Evolutionary conservation across 768 basidiomycete genomes (phyloP).

Genomic region (Termitomyces sp.): DNA sequence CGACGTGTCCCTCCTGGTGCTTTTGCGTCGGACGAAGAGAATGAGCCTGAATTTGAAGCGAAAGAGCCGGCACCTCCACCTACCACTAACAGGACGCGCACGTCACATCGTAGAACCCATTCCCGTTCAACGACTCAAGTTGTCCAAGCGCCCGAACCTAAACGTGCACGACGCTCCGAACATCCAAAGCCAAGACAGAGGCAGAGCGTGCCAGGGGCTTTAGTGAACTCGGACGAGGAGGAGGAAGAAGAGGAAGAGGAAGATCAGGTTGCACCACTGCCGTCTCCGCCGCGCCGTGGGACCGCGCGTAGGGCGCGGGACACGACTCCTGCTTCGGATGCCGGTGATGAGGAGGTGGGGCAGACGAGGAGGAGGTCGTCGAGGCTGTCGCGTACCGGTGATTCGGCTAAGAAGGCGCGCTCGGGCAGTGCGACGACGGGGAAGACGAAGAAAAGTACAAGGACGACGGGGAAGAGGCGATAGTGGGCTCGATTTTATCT

Average conservation of each 20-base stretch:
- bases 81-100: not conserved
- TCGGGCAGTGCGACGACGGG: slow-evolving; percentile 21
- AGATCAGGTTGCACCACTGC: slow-evolving; percentile 30
- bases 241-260: slow-evolving; percentile 24
- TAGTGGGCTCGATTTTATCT: not conserved
- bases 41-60: slow-evolving; percentile 28
- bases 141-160: not conserved
- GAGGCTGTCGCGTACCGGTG: slow-evolving; percentile 31
- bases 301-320: slow-evolving; percentile 26
- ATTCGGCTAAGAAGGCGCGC: slow-evolving; percentile 17
- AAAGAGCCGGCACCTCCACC: slow-evolving; percentile 17
- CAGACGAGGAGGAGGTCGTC: slow-evolving; percentile 43
- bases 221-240: slow-evolving; percentile 37
- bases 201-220: slow-evolving; percentile 40
- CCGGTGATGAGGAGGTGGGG: slow-evolving; percentile 29
- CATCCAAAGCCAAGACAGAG: slow-evolving; percentile 4
- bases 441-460: slow-evolving; percentile 13
- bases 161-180: slow-evolving; percentile 8
- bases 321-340: slow-evolving; percentile 27
- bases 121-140: not conserved
- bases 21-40: slow-evolving; percentile 41
- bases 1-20: slow-evolving; percentile 43
- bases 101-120: not conserved
- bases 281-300: slow-evolving; percentile 25
- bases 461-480: slow-evolving; percentile 19